Evolutionary conservation across 768 basidiomycete species (phyloP), one percentile per base, ranked within the genome.

Genomic region (Glaciozyma martinii): DNA sequence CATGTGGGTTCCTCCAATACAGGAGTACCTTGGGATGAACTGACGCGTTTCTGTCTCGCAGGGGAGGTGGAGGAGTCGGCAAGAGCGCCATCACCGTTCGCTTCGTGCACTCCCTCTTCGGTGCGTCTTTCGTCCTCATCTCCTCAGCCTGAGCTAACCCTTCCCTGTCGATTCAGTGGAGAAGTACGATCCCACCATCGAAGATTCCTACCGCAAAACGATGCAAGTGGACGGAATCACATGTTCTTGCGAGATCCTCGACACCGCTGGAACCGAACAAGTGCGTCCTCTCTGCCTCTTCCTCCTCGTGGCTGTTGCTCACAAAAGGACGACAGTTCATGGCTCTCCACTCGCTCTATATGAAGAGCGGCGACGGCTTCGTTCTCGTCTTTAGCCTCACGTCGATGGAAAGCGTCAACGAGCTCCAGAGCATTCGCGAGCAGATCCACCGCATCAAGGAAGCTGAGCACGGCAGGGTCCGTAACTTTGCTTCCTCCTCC

Each of bases 21-120:
- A 12, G 25, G 1, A 43, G 43, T 30, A 5, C 40, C 29, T 12
- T 44, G 37, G 13, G 18, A 19, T 19, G 5, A n/a, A 23, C 23
- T 23, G 10, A n/a, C 13, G 37, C 19, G 4, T 42, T 37, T 29
- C 6, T 30, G 15, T 30, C 1, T 0, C 5, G 3, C 52, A 68
- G 63, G 60, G 64, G 61, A 37, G 59, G 58, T 4, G 68, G 65
- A 52, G 82, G 83, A 76, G 84, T 85, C 63, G 87, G 87, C 43
- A 89, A 98, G 82, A 92, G 90, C 59, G 91, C 90, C 30, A 77
- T 95, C 78, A 97, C 94, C 58, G 95, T 97, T 73, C 94, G 97
- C 76, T 98, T 97, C 81, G 95, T 97, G 72, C 94, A 98, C 33
- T 33, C 37, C 16, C 50, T 72, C 42, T 72, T 72, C 27, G 65